These are phyloP conservation scores for Ramularia collo-cygni DNA, from an alignment of 2,329 filamentous ascomycete species.

Conservation along the genomic window DNA sequence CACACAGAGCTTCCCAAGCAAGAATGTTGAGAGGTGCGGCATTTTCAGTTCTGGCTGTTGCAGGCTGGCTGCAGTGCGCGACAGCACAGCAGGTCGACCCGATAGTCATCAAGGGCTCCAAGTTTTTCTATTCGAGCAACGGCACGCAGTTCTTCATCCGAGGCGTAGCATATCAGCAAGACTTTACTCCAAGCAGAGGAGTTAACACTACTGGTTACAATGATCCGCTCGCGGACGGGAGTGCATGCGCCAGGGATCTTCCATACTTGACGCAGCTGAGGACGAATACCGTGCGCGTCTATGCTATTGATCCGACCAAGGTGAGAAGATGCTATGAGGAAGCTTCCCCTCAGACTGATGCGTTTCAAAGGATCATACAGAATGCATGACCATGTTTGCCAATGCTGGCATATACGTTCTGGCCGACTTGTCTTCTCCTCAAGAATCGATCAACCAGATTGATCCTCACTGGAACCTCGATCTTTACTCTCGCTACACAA, in stretches of 20 bases:
- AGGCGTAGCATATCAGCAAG: slow-evolving; percentile 90
- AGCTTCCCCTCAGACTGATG: no score
- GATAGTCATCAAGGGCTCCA: slow-evolving; percentile 68
- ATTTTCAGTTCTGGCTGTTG: no score
- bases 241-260: slow-evolving; percentile 74
- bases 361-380: slow-evolving; percentile 70
- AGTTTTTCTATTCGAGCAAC: slow-evolving; percentile 83
- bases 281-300: slow-evolving; percentile 92
- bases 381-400: slow-evolving; percentile 76
- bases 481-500: slow-evolving; percentile 72
- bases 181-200: slow-evolving; percentile 43
- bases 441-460: slow-evolving; percentile 74
- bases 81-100: slow-evolving; percentile 52
- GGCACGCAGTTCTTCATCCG: slow-evolving; percentile 78
- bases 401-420: slow-evolving; percentile 91
- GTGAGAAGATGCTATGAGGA: no score
- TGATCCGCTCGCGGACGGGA: slow-evolving; percentile 72
- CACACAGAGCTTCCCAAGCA: no score
- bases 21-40: no score
- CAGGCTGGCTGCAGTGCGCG: slow-evolving; percentile 20
- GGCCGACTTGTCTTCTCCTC: slow-evolving; percentile 77
- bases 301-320: slow-evolving; percentile 76
- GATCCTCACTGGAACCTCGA: slow-evolving; percentile 69
- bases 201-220: slow-evolving; percentile 49
- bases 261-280: slow-evolving; percentile 68